phyloP scores from a whole-genome alignment of 129 eudicot genomes.

The Deinandra increscens region DNA sequence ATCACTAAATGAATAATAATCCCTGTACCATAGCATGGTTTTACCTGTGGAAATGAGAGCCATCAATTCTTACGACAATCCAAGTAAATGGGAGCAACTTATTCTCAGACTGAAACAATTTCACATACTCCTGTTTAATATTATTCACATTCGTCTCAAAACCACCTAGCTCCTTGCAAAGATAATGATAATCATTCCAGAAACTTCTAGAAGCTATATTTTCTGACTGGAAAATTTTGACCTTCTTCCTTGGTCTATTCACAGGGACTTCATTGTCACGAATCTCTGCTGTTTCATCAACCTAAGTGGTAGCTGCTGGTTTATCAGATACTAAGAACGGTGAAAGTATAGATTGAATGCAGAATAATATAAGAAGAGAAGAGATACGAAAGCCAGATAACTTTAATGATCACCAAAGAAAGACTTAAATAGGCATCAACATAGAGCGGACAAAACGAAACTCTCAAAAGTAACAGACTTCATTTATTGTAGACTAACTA shows the following conservation, averaged over 20 bases:
- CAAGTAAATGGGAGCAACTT: conserved; percentile 70
- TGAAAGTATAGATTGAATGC: no score
- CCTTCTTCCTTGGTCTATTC: conserved; percentile 50
- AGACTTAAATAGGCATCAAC: no score
- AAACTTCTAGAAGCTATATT: conserved; percentile 64
- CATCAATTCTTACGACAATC: conserved; percentile 83
- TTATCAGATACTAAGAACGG: no score
- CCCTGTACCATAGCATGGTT: no score
- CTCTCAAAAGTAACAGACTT: no score
- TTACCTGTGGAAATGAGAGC: conserved; percentile 97
- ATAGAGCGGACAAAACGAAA: no score
- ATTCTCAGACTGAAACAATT: conserved; percentile 59
- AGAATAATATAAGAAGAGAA: no score
- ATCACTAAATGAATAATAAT: no score
- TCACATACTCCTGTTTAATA: conserved; percentile 61
- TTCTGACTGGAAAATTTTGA: conserved; percentile 51
- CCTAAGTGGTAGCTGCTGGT: conserved; percentile 40
- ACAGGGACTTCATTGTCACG: conserved; percentile 52
- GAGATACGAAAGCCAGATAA: no score
- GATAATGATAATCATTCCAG: conserved; percentile 63
- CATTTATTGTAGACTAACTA: no score
- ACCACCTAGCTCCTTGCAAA: conserved; percentile 55
- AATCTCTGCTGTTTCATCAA: conserved; percentile 59
- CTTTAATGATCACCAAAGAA: no score
- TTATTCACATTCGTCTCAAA: conserved; percentile 52